Base-by-base conservation (phyloP, 139 green algal genomes). In the Zygnema circumcarinatum region DNA sequence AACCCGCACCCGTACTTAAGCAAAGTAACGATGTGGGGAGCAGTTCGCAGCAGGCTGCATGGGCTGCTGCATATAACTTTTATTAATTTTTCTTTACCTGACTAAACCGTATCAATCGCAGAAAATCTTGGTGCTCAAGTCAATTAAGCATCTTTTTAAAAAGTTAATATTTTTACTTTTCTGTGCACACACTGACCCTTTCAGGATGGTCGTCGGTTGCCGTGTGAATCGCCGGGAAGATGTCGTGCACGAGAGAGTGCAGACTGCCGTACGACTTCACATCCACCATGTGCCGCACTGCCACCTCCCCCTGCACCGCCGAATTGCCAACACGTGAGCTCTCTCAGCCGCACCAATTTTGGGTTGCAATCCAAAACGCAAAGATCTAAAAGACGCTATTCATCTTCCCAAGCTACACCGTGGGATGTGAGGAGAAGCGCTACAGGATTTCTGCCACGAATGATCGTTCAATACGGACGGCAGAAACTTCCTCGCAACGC, bases 161-260 rank as follows among this genome's bases (percentile, higher is more conserved):
- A n/a, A n/a, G n/a, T n/a, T n/a, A n/a, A n/a, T n/a, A n/a, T n/a
- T n/a, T n/a, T n/a, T n/a, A n/a, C n/a, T n/a, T n/a, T n/a, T n/a
- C n/a, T n/a, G n/a, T n/a, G n/a, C n/a, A n/a, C n/a, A 29, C 74
- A 81, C 74, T 81, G 29, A 81, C 74, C 39, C 39, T 47, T 67
- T 81, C 74, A 1, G 74, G 74, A 52, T 52, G 39, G 7, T 52
- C 29, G 32, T 47, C 39, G 35, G 11, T 76, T 32, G 74, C 47
- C n/a, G 47, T 47, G 31, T 81, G n/a, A 33, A 89, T 39, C 32
- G 83, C n/a, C 22, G 84, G 84, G 53, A 89, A 89, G 25, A 89
- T 89, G 22, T 89, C 84, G 52, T 89, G 22, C 39, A 80, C 84
- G 21, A 89, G 79, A 31, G 76, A 33, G 20, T 89, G 80, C 32